These are phyloP conservation scores for Scheffersomyces parashehatae DNA, from an alignment of 1,139 yeast genomes.

Conservation along the genomic window DNA sequence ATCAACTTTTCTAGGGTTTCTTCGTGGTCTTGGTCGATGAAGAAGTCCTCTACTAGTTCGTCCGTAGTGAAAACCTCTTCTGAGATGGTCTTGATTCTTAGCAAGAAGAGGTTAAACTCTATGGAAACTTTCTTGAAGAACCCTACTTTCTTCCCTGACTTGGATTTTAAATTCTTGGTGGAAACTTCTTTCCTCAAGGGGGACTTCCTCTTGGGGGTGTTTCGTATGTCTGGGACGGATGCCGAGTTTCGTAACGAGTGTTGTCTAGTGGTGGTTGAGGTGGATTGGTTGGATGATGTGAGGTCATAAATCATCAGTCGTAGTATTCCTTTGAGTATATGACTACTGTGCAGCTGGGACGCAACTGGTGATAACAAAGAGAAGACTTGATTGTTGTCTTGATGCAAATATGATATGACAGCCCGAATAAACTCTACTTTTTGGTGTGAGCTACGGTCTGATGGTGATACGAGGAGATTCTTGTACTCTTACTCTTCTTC, in stretches of 20 bases:
- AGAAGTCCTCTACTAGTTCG: conserved; percentile 44
- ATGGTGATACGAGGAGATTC: too few species aligned
- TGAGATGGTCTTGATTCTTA: conserved; percentile 36
- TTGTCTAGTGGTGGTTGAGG: conserved; percentile 1
- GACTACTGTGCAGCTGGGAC: too few species aligned
- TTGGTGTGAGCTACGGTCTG: too few species aligned
- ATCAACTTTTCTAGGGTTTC: conserved; percentile 27
- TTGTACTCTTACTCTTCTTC: too few species aligned
- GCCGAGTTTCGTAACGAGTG: conserved; percentile 5
- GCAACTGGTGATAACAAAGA: too few species aligned
- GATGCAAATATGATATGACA: too few species aligned
- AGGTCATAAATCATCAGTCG: too few species aligned
- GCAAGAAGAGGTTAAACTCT: conserved; percentile 36
- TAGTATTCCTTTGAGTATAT: too few species aligned
- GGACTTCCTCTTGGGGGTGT: neutral
- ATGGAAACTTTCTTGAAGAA: conserved; percentile 35
- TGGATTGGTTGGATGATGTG: conserved; percentile 1
- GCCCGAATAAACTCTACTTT: too few species aligned
- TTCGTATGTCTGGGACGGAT: conserved; percentile 5
- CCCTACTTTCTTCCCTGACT: conserved; percentile 13
- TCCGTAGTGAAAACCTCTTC: conserved; percentile 45
- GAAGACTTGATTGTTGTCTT: too few species aligned
- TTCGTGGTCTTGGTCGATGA: conserved; percentile 37
- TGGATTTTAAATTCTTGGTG: neutral
- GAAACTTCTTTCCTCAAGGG: neutral